phyloP scores from a whole-genome alignment of 2,329 filamentous ascomycete genomes.

The Calonectria montana region DNA sequence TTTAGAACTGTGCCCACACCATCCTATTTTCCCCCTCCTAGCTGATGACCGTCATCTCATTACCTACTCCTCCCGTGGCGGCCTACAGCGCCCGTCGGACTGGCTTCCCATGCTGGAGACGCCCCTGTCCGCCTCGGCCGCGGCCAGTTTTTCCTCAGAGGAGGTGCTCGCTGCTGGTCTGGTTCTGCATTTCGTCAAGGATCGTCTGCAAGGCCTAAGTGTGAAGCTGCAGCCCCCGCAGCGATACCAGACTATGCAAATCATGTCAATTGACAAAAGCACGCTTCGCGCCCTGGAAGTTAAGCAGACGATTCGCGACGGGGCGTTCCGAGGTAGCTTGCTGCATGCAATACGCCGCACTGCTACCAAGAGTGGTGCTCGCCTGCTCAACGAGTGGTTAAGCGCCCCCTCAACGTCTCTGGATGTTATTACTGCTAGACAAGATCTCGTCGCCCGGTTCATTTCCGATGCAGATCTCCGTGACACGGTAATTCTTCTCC shows the following conservation, averaged over 20 bases:
- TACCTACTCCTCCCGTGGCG: constrained; percentile 71
- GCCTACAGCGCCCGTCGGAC: constrained; percentile 63
- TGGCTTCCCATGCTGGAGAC: constrained; percentile 86
- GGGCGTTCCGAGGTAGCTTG: constrained; percentile 82
- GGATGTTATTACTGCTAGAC: constrained; percentile 78
- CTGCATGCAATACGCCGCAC: constrained; percentile 91
- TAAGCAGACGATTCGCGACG: constrained; percentile 85
- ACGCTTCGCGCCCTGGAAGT: constrained; percentile 92
- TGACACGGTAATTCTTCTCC: constrained; percentile 74
- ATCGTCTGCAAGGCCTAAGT: constrained; percentile 79
- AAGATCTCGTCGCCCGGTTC: constrained; percentile 85
- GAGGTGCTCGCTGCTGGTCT: constrained; percentile 84
- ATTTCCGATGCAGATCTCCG: constrained; percentile 74
- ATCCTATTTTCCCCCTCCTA: constrained; percentile 74
- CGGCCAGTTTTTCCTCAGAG: constrained; percentile 68
- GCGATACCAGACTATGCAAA: constrained; percentile 77
- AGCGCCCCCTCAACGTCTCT: constrained; percentile 91
- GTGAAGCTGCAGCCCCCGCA: constrained; percentile 87
- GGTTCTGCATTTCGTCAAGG: constrained; percentile 86
- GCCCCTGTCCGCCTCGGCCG: constrained; percentile 66
- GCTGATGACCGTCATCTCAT: constrained; percentile 81
- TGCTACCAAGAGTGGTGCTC: constrained; percentile 89
- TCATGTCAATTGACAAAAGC: constrained; percentile 93
- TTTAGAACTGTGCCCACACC: constrained; percentile 66
- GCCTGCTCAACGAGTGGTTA: constrained; percentile 87